These are phyloP conservation scores for Cenchrus purpureus DNA, from an alignment of 176 grass and related monocot species.

Conservation along the genomic window DNA sequence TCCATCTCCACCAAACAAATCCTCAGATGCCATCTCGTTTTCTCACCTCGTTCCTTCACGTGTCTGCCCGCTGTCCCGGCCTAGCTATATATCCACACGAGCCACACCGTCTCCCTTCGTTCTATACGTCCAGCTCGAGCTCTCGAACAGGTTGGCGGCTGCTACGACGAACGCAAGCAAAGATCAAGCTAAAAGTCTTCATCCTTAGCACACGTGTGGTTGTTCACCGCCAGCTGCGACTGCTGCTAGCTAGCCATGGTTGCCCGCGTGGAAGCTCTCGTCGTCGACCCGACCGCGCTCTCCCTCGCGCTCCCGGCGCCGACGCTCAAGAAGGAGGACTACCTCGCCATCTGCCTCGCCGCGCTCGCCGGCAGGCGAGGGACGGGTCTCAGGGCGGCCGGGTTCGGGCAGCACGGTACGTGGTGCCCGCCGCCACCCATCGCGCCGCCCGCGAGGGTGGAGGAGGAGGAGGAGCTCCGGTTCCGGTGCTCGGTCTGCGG, in stretches of 20 bases:
- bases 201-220: no score
- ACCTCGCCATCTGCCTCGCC: slow-evolving; percentile 70
- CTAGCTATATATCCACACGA: neutral
- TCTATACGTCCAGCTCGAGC: neutral
- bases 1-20: slow-evolving; percentile 30
- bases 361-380: slow-evolving; percentile 40
- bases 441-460: neutral
- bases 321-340: slow-evolving; percentile 55
- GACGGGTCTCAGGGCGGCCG: neutral
- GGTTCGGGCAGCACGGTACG: neutral
- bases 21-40: neutral
- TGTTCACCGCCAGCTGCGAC: neutral
- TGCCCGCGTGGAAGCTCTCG: slow-evolving; percentile 34
- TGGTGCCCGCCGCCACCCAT: neutral
- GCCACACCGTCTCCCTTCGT: neutral
- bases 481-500: slow-evolving; percentile 76
- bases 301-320: slow-evolving; percentile 32
- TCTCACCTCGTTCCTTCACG: neutral
- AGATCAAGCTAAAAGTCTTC: neutral
- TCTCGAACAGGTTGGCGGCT: neutral
- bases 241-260: slow-evolving; percentile 17
- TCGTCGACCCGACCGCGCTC: slow-evolving; percentile 38
- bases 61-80: neutral
- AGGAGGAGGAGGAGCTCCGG: slow-evolving; percentile 36
- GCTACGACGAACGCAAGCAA: neutral